phyloP scores from a whole-genome alignment of 352 stramenopile genomes.

The Pythium guiyangense region DNA sequence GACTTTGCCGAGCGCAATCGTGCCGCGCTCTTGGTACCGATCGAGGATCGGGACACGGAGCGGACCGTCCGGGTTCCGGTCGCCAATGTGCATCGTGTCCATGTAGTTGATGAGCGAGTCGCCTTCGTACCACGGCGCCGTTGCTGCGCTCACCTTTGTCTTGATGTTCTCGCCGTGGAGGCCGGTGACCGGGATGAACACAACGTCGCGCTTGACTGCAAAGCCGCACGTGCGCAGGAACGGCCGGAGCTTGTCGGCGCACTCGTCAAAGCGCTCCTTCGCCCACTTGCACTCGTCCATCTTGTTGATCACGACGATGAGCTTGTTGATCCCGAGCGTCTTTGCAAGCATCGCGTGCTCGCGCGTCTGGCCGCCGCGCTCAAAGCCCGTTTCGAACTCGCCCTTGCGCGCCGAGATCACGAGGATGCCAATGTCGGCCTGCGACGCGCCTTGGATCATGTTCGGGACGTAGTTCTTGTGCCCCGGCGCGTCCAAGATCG shows the following conservation, averaged over 20 bases:
- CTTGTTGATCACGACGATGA: constrained; percentile 99
- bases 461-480: constrained; percentile 99
- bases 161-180: constrained; percentile 97
- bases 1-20: constrained; percentile 97
- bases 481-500: constrained; percentile 98
- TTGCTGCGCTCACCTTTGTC: constrained; percentile 62
- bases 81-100: constrained; percentile 90
- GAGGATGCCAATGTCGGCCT: constrained; percentile 97
- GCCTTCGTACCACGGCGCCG: constrained; percentile 92
- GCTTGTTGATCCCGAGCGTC: constrained; percentile 97
- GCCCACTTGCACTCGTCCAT: constrained; percentile 98
- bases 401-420: constrained; percentile 95
- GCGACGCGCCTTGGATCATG: constrained; percentile 96
- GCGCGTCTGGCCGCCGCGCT: constrained; percentile 96
- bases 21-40: constrained; percentile 96
- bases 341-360: constrained; percentile 99
- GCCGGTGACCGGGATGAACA: constrained; percentile 97
- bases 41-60: constrained; percentile 97
- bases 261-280: constrained; percentile 90
- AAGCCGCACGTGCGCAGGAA: constrained; percentile 95
- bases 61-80: constrained; percentile 87
- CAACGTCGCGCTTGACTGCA: constrained; percentile 97
- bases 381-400: constrained; percentile 99
- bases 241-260: constrained; percentile 93
- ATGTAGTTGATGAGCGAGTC: constrained; percentile 93